Percentiles rank a stretch among this genome's conserved stretches.
These are phyloP conservation scores for Colletotrichum agaves DNA, from an alignment of 2,329 filamentous ascomycete species.

Conservation along the genomic window DNA sequence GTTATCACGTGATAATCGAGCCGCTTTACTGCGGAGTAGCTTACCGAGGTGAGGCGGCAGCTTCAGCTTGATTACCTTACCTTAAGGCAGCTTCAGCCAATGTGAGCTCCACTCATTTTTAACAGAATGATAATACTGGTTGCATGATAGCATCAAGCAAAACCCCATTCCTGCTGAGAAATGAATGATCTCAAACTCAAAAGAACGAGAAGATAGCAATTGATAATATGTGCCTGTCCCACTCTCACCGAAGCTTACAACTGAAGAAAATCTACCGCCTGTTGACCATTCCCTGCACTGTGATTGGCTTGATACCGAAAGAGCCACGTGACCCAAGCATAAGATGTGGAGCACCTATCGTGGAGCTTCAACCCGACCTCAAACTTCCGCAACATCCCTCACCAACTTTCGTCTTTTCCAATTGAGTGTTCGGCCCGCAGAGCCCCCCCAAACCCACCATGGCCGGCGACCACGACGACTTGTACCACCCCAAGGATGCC, in stretches of 20 bases:
- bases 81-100: neutral
- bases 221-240: neutral
- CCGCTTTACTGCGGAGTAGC: too few relatives aligned
- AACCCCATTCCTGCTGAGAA: too few relatives aligned
- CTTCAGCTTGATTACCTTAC: neutral
- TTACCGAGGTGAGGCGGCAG: neutral
- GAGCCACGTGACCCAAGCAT: slow-evolving; percentile 22
- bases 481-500: slow-evolving; percentile 80
- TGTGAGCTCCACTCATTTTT: neutral
- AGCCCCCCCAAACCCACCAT: slow-evolving; percentile 35
- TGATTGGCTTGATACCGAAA: slow-evolving; percentile 23
- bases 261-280: too few relatives aligned
- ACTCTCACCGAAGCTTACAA: neutral
- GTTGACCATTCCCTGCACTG: slow-evolving; percentile 35
- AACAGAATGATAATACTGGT: too few relatives aligned
- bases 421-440: slow-evolving; percentile 36
- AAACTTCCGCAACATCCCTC: slow-evolving; percentile 38
- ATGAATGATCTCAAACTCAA: too few relatives aligned
- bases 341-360: slow-evolving; percentile 22
- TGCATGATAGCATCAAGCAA: too few relatives aligned
- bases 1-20: neutral
- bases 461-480: slow-evolving; percentile 49
- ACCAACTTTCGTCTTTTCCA: slow-evolving; percentile 31
- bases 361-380: slow-evolving; percentile 38
- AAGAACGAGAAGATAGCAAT: neutral